Percentiles rank a stretch among this genome's conserved stretches.
Evolutionary conservation across 2,329 filamentous ascomycete genomes (phyloP).

Genomic region (Colletotrichum paranaense): DNA sequence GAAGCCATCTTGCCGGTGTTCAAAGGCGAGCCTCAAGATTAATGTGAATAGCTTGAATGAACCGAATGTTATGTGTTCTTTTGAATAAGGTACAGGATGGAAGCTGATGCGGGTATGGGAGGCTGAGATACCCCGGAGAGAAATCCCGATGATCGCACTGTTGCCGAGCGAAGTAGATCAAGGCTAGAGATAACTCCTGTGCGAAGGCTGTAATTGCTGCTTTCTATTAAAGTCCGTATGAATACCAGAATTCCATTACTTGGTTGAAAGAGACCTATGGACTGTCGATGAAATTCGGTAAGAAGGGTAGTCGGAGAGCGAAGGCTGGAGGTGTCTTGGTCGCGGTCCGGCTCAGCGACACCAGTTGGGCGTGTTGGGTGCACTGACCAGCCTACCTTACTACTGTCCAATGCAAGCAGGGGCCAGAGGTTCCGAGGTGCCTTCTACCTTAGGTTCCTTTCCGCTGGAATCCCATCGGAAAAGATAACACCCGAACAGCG

Average conservation of each 20-base stretch:
- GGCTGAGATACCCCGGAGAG: background rate
- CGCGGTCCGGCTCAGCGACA: background rate
- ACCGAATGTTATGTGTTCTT: background rate
- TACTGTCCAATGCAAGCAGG: background rate
- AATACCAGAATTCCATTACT: background rate
- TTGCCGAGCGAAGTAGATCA: background rate
- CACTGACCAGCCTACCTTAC: background rate
- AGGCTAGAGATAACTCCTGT: background rate
- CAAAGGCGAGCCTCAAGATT: background rate
- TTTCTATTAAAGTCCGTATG: background rate
- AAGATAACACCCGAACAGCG: background rate
- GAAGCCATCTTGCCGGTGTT: constrained; percentile 46
- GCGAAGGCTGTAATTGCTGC: background rate
- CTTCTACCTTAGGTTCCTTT: background rate
- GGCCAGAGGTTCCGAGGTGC: background rate
- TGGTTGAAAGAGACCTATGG: background rate
- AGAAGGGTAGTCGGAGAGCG: background rate
- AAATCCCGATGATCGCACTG: background rate
- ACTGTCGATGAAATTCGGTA: background rate
- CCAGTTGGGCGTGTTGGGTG: background rate
- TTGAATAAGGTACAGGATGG: background rate
- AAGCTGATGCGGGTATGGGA: background rate
- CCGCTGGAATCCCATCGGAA: background rate
- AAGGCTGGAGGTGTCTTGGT: background rate
- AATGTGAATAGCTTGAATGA: background rate